Evolutionary conservation across 371 early-diverging fungal genomes (phyloP), one percentile per base, ranked within the genome.

Genomic region (Haplosporangium sp.): DNA sequence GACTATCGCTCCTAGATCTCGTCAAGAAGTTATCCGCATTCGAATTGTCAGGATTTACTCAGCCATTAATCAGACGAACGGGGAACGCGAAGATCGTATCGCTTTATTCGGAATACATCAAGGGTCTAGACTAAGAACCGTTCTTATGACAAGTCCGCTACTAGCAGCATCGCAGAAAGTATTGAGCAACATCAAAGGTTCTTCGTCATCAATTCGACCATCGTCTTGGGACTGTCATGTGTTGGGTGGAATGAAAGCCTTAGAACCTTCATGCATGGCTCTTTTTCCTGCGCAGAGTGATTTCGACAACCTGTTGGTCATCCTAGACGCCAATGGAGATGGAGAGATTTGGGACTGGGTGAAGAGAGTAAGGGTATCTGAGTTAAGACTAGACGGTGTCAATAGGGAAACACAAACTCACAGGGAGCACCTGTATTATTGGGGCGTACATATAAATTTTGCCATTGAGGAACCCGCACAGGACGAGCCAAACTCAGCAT

Each of bases 341-440:
- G 77, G 69, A 3, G 65, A 72, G 63, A 62, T 77, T 17, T 77
- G 77, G 77, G 63, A 77, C 47, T 77, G 73, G 73, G 15, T 60
- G n/a, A 60, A 60, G 11, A n/a, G n/a, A 13, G 11, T 35, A 13
- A 9, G 39, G 17, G 50, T 77, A 13, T 47, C 61, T 8, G n/a
- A 13, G 6, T 27, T 64, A 34, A 15, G 40, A 5, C 15, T 50
- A 4, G 27, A 27, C 27, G n/a, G 20, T 38, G 45, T 7, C 35
- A 35, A 8, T 9, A 19, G 0, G 1, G 17, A 11, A 34, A 0
- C 40, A 56, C 15, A 5, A 62, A 4, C 45, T 52, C 15, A 39
- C 53, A 40, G 20, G 40, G 39, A n/a, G 15, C 6, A 71, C 35
- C 47, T 77, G 1, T 61, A 65, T 19, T 77, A 67, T 38, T 77